Percentiles rank a stretch among this genome's conserved stretches.
These are phyloP conservation scores for Fusarium musae DNA, from an alignment of 2,329 filamentous ascomycete genomes.

Conservation along the genomic window DNA sequence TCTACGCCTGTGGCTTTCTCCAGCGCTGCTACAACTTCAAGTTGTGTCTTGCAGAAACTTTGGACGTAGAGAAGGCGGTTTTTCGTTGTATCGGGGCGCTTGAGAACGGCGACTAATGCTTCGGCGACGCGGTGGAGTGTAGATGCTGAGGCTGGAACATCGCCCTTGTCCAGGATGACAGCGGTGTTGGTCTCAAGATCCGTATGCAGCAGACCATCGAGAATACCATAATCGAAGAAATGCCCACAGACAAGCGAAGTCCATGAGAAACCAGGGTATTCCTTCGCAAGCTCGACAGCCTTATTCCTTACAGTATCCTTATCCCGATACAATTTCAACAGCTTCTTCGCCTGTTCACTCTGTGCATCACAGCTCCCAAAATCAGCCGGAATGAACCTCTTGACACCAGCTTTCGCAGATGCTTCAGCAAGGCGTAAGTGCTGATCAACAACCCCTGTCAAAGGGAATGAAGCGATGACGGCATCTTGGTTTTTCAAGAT, in stretches of 20 bases:
- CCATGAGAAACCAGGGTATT: constrained; percentile 62
- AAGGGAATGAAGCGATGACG: constrained; percentile 56
- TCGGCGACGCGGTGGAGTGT: constrained; percentile 61
- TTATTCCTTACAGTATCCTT: constrained; percentile 48
- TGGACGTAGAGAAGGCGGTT: constrained; percentile 62
- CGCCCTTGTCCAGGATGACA: constrained; percentile 63
- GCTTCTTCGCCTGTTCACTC: constrained; percentile 49
- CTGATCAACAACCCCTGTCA: constrained; percentile 58
- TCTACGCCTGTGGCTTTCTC: constrained; percentile 61
- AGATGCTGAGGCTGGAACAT: constrained; percentile 59
- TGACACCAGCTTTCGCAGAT: constrained; percentile 67
- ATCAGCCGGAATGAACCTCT: constrained; percentile 71
- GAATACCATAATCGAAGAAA: constrained; percentile 62
- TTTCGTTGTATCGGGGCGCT: constrained; percentile 60
- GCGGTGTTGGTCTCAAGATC: constrained; percentile 56
- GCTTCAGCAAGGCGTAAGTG: constrained; percentile 65
- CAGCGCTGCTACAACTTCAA: constrained; percentile 57
- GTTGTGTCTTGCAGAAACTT: constrained; percentile 60
- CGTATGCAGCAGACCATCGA: constrained; percentile 53
- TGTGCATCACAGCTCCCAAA: constrained; percentile 57
- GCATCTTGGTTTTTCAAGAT: constrained; percentile 68
- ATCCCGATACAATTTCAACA: constrained; percentile 50
- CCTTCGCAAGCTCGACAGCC: constrained; percentile 46
- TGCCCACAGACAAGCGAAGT: constrained; percentile 56
- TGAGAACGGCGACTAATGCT: constrained; percentile 61